These are phyloP conservation scores for Penicillium brevicompactum DNA, from an alignment of 2,329 filamentous ascomycete genomes.

Conservation along the genomic window DNA sequence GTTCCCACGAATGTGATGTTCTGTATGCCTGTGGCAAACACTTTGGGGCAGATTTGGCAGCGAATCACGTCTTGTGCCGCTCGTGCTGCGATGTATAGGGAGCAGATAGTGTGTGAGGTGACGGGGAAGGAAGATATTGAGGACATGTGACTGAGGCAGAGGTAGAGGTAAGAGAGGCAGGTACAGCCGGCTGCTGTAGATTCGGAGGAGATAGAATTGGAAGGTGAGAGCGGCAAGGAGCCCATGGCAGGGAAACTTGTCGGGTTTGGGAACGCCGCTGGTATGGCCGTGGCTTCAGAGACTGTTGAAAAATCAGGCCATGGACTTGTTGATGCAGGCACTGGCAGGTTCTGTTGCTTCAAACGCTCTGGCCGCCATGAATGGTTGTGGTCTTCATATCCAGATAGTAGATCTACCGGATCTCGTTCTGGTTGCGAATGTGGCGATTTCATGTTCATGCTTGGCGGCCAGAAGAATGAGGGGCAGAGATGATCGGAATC, in stretches of 20 bases:
- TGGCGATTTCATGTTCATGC: constrained; percentile 2
- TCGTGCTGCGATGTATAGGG: constrained; percentile 45
- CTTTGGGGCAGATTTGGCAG: constrained; percentile 45
- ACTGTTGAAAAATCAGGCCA: constrained; percentile 48
- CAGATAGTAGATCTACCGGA: constrained; percentile 18
- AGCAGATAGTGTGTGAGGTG: constrained; percentile 45
- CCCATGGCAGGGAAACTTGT: constrained; percentile 23
- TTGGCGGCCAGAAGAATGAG: constrained; percentile 19
- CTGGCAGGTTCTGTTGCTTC: constrained; percentile 25
- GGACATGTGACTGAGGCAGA: constrained; percentile 46
- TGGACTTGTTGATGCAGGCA: constrained; percentile 33
- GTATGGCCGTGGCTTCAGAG: constrained; percentile 33
- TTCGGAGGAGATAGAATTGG: constrained; percentile 22
- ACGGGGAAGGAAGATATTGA: constrained; percentile 46
- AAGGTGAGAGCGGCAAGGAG: constrained; percentile 26
- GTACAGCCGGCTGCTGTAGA: constrained; percentile 32
- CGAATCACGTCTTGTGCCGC: constrained; percentile 46
- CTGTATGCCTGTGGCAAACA: constrained; percentile 45
- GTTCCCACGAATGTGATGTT: constrained; percentile 52
- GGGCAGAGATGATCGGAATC: constrained; percentile 34
- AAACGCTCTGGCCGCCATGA: constrained; percentile 25
- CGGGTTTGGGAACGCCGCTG: constrained; percentile 21
- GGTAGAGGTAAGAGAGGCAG: constrained; percentile 46
- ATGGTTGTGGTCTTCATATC: constrained; percentile 29
- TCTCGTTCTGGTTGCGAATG: constrained; percentile 15